These are phyloP conservation scores for Flueggea neowawraea DNA, from an alignment of 441 rosid genomes.

Conservation along the genomic window DNA sequence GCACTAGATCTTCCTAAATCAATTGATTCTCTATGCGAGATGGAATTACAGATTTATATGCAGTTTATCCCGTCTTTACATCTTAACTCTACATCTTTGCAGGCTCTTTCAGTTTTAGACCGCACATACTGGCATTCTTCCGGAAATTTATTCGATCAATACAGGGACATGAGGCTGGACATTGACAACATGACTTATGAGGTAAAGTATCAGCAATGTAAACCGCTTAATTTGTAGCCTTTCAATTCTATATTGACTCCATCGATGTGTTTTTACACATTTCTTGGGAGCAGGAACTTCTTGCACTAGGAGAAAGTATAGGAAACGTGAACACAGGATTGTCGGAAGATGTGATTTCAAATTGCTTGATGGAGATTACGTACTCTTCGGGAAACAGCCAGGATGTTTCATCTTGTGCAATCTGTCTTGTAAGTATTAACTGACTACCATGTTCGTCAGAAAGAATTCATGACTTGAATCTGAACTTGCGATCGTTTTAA, in stretches of 20 bases:
- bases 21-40: background rate
- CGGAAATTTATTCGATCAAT: constrained; percentile 54
- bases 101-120: constrained; percentile 19
- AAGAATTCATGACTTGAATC: background rate
- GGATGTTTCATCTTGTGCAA: constrained; percentile 53
- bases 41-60: background rate
- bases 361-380: constrained; percentile 45
- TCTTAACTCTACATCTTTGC: background rate
- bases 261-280: background rate
- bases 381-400: constrained; percentile 32
- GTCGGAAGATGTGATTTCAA: constrained; percentile 45
- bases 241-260: too few species aligned
- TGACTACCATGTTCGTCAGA: background rate
- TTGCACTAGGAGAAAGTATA: constrained; percentile 84
- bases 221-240: too few species aligned
- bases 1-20: too few species aligned
- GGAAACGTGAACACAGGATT: constrained; percentile 76
- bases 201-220: constrained; percentile 25
- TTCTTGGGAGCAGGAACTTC: constrained; percentile 51
- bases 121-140: constrained; percentile 45
- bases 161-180: constrained; percentile 84
- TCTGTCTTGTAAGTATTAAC: constrained; percentile 67
- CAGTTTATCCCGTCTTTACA: background rate
- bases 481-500: background rate
- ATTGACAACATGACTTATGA: constrained; percentile 79